Base-by-base conservation (phyloP, 352 stramenopile genomes). In the Phytopythium vexans region DNA sequence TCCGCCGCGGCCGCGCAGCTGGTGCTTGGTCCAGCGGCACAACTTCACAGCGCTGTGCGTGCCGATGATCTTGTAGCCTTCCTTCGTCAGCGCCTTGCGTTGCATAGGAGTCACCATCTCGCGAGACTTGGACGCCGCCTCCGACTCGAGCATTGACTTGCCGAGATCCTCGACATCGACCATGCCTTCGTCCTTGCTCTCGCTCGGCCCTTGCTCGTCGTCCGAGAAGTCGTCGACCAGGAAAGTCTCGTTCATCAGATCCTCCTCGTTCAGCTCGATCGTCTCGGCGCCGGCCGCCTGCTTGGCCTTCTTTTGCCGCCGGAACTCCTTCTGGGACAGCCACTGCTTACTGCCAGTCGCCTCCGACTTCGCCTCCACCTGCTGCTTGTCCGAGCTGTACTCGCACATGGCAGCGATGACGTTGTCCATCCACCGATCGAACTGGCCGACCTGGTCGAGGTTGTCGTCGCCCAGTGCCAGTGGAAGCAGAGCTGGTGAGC, bases 11-110 rank as follows among this genome's bases (percentile, higher is more conserved):
- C 97, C 96, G 39, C 96, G 86, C 12, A 99, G 73, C 59, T 99
- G 96, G 68, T 99, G 93, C 70, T 99, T 99, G 10, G 96, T 99
- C 97, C 97, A 99, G 10, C 97, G 90, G 54, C 97, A 99, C 5
- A 99, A 72, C 74, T 99, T 99, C 34, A 99, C 97, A 14, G 96
- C 97, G 49, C 87, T 98, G 67, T 99, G 97, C 3, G 91, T 98
- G 14, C 97, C 97, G 62, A 99, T 98, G 58, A 99, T 89, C 64
- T 98, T 98, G 74, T 99, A 99, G 9, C 96, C 97, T 80, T 99
- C 96, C 68, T 99, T 99, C 21, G 94, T 97, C 1, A 98, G 70
- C 70, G 81, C 64, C 78, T 97, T 86, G 58, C 88, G 83, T 66
- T 99, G 96, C 72, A 96, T 95, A 1, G 87, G 87, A 7, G 95